phyloP scores from a whole-genome alignment of 768 basidiomycete genomes.

The Ramaria sp. region DNA sequence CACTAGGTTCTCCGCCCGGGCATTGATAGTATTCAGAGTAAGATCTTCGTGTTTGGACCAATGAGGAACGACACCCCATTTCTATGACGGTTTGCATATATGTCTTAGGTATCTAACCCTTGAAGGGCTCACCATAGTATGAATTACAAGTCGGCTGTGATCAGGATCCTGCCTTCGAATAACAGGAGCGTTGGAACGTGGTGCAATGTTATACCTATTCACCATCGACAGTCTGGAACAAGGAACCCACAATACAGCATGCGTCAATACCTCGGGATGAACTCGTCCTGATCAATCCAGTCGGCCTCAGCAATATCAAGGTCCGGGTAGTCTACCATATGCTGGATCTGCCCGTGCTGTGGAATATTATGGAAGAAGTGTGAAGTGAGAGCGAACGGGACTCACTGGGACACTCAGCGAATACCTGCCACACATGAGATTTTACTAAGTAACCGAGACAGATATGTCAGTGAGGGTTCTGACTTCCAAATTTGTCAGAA shows the following conservation, averaged over 20 bases:
- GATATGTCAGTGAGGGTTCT: not conserved
- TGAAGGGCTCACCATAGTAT: constrained; percentile 50
- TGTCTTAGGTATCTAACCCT: not conserved
- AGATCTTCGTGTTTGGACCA: constrained; percentile 72
- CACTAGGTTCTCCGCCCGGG: constrained; percentile 70
- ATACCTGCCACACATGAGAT: constrained; percentile 8
- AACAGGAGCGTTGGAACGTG: constrained; percentile 68
- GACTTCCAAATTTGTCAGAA: too few relatives aligned
- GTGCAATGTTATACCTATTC: constrained; percentile 70
- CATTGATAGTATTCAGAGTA: constrained; percentile 78
- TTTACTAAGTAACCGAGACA: not conserved
- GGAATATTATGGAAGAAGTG: not conserved
- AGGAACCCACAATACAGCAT: not conserved
- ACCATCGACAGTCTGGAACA: constrained; percentile 19
- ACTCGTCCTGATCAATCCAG: constrained; percentile 51
- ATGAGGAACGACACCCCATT: constrained; percentile 81
- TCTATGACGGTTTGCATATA: not conserved
- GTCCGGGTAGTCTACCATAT: constrained; percentile 32
- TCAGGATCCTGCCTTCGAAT: constrained; percentile 35
- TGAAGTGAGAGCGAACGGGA: not conserved
- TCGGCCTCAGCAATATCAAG: constrained; percentile 31
- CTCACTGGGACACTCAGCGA: constrained; percentile 2
- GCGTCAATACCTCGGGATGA: constrained; percentile 27
- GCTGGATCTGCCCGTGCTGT: constrained; percentile 12
- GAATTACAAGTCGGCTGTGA: constrained; percentile 39